A percentile compares a stretch with the other conserved stretches of the same genome.
Conservation (phyloP, 2,329 filamentous ascomycete species). For the Periconia sp. region DNA sequence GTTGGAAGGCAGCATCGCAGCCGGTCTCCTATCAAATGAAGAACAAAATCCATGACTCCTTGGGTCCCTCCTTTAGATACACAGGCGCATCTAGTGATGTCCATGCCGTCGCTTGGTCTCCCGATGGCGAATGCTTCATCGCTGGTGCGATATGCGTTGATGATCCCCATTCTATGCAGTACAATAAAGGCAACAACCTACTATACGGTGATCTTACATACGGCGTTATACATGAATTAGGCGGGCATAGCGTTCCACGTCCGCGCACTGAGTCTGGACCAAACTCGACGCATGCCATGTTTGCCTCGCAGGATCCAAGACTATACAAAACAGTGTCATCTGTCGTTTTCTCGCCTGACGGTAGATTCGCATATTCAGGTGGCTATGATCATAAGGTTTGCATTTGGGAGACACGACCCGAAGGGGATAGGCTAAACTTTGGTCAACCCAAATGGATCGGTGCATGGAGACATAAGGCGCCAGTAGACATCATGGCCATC, state of each 20-base stretch:
- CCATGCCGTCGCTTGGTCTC: constrained; percentile 58
- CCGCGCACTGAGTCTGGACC: constrained; percentile 41
- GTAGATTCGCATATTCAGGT: constrained; percentile 53
- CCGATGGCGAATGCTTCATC: constrained; percentile 56
- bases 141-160: constrained; percentile 60
- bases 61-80: constrained; percentile 52
- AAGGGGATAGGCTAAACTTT: constrained; percentile 25
- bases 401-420: constrained; percentile 40
- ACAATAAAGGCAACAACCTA: constrained; percentile 61
- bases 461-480: constrained; percentile 47
- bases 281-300: constrained; percentile 50
- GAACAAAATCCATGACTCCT: constrained; percentile 38
- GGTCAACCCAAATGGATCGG: constrained; percentile 19
- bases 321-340: constrained; percentile 60
- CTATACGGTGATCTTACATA: constrained; percentile 52
- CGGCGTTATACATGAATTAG: constrained; percentile 53
- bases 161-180: constrained; percentile 60
- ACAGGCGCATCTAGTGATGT: constrained; percentile 63
- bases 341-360: constrained; percentile 54
- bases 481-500: constrained; percentile 56
- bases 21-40: constrained; percentile 25
- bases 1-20: constrained; percentile 25
- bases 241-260: constrained; percentile 54
- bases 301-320: constrained; percentile 52
- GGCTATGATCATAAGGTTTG: constrained; percentile 57